Base-by-base conservation (phyloP, 2,329 filamentous ascomycete species). In the Fusarium denticulatum region DNA sequence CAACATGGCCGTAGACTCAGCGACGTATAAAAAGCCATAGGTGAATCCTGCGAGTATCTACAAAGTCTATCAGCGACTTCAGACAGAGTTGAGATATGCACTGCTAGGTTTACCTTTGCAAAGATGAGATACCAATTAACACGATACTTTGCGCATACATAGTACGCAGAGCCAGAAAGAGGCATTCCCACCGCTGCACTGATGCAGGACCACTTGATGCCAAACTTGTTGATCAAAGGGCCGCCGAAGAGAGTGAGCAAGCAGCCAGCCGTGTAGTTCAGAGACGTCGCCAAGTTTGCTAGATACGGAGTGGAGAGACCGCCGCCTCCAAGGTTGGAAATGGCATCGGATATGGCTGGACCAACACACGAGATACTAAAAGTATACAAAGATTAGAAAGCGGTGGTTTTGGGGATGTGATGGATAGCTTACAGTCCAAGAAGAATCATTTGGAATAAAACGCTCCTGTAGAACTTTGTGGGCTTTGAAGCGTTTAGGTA, bases 121-220 rank as follows among this genome's bases (percentile, higher is more conserved):
- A 47, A 20, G 7, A 63, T 43, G 11, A 63, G 28, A 10, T 63
- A 60, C 60, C 60, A 60, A 47, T 63, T 58, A 1, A 63, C 28
- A 20, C 34, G n/a, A 12, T 63, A 63, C 18, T 49, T 63, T 40
- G 60, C 60, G 28, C 53, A 60, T 1, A 63, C 53, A 6, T 63
- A 63, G 12, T 39, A 63, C 8, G 42, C 60, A 34, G 60, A 63
- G 4, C 60, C 60, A 1, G 45, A 49, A 30, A 63, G 60, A 16
- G 60, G 60, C 60, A 63, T 63, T 8, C 53, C 53, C 9, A 63
- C 60, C 6, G 42, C 60, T 5, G 60, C 43, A 13, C 49, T 63
- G 3, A 49, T 32, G n/a, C 60, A 60, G 4, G 60, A 60, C 60
- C 60, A 64, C 28, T 60, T 64, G 15, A 64, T 64, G 6, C 55